Percentiles rank a stretch among this genome's conserved stretches.
Evolutionary conservation across 225 moss, liverwort and hornwort genomes (phyloP).

Genomic region (Pleurozium schreberi): DNA sequence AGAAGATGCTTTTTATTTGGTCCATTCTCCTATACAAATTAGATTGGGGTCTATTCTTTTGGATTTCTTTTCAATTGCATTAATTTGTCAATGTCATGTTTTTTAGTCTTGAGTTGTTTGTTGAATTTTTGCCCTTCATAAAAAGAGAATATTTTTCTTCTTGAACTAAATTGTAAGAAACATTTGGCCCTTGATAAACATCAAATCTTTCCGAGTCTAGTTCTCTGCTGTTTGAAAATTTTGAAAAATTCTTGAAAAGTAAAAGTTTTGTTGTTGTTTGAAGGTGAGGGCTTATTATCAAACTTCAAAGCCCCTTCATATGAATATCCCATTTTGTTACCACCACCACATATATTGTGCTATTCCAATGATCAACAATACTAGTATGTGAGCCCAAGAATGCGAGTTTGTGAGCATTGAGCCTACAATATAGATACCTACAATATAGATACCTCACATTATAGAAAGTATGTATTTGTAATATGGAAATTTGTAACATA

Average conservation of each 20-base stretch:
- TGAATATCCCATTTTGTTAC: too few species aligned
- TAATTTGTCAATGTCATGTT: not conserved
- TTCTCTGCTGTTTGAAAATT: not conserved
- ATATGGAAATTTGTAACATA: too few species aligned
- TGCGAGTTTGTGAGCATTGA: too few species aligned
- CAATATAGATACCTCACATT: too few species aligned
- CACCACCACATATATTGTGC: not conserved
- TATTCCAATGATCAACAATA: too few species aligned
- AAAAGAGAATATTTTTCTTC: not conserved
- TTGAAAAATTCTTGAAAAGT: not conserved
- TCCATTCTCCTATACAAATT: not conserved
- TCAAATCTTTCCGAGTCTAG: not conserved
- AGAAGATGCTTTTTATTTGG: not conserved
- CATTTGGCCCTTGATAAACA: not conserved
- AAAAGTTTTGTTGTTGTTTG: not conserved
- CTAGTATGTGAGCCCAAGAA: too few species aligned
- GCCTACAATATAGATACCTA: too few species aligned
- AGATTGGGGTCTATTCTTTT: not conserved
- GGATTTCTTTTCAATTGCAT: not conserved
- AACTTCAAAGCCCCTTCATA: too few species aligned
- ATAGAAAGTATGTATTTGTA: too few species aligned
- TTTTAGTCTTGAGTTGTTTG: not conserved
- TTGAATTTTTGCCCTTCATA: rapidly evolving
- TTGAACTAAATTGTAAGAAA: not conserved
- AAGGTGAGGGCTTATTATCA: not conserved